Conservation (phyloP, 129 eudicot genomes). For the Deinandra increscens region DNA sequence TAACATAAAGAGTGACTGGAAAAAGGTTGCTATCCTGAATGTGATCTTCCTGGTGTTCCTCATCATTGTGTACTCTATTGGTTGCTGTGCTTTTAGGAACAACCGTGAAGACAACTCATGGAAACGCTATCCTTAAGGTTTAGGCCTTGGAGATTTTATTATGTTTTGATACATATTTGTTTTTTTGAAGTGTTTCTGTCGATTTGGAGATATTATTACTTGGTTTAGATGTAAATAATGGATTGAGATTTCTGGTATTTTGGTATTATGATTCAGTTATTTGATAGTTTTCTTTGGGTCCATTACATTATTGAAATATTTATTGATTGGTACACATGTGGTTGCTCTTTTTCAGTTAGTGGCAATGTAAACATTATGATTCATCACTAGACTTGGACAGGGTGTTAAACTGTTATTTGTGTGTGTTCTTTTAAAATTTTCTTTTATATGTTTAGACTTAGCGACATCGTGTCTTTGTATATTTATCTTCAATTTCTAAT, state of each 20-base stretch:
- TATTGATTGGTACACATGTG: neutral
- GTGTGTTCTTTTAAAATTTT: too few relatives aligned
- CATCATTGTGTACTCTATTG: conserved; percentile 67
- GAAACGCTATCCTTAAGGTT: conserved; percentile 63
- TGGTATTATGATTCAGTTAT: neutral
- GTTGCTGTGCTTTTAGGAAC: conserved; percentile 86
- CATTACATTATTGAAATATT: neutral
- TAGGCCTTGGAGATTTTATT: neutral
- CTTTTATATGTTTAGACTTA: too few relatives aligned
- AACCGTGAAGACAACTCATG: conserved; percentile 67
- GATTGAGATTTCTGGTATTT: neutral
- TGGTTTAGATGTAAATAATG: conserved; percentile 12
- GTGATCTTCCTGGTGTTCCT: conserved; percentile 67
- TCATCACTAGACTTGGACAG: too few relatives aligned
- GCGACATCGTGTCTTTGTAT: too few relatives aligned
- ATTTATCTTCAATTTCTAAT: too few relatives aligned
- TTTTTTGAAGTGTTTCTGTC: neutral
- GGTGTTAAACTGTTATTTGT: neutral
- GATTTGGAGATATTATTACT: neutral
- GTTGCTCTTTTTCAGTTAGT: neutral
- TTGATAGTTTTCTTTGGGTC: neutral
- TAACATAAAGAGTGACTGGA: conserved; percentile 87
- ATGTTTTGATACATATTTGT: neutral
- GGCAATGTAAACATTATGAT: too few relatives aligned
- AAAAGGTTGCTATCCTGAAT: conserved; percentile 72